These are phyloP conservation scores for Perilla frutescens DNA, from an alignment of 257 asterid species.

Conservation along the genomic window DNA sequence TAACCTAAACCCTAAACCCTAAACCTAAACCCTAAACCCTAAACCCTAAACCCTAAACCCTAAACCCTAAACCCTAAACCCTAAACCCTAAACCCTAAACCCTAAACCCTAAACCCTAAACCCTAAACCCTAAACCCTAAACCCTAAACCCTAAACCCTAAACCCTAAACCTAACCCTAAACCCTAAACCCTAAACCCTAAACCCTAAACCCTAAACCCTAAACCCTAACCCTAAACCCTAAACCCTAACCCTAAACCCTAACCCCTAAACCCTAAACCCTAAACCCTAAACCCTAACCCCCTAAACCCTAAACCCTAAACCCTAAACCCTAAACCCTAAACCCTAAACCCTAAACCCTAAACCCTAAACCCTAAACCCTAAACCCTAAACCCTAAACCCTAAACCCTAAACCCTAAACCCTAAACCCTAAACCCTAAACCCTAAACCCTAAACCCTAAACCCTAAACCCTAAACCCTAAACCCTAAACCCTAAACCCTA, in stretches of 20 bases:
- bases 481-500: slow-evolving; percentile 1
- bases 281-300: not conserved
- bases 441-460: not conserved
- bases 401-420: slow-evolving; percentile 12
- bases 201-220: slow-evolving; percentile 11
- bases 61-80: slow-evolving; percentile 8
- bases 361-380: slow-evolving; percentile 14
- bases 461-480: not conserved
- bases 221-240: too few relatives aligned
- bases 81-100: slow-evolving; percentile 11
- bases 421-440: not conserved
- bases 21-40: slow-evolving; percentile 19
- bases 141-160: slow-evolving; percentile 19
- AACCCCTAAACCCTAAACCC: not conserved
- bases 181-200: slow-evolving; percentile 22
- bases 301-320: not conserved
- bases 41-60: slow-evolving; percentile 10
- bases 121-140: slow-evolving; percentile 22
- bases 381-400: slow-evolving; percentile 20
- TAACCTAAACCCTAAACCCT: slow-evolving; percentile 21
- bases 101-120: slow-evolving; percentile 22
- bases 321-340: slow-evolving; percentile 18
- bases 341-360: slow-evolving; percentile 3
- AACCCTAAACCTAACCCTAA: slow-evolving; percentile 22
- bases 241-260: not conserved